Evolutionary conservation across 2,329 filamentous ascomycete genomes (phyloP).

Genomic region (Zymoseptoria crescenta): DNA sequence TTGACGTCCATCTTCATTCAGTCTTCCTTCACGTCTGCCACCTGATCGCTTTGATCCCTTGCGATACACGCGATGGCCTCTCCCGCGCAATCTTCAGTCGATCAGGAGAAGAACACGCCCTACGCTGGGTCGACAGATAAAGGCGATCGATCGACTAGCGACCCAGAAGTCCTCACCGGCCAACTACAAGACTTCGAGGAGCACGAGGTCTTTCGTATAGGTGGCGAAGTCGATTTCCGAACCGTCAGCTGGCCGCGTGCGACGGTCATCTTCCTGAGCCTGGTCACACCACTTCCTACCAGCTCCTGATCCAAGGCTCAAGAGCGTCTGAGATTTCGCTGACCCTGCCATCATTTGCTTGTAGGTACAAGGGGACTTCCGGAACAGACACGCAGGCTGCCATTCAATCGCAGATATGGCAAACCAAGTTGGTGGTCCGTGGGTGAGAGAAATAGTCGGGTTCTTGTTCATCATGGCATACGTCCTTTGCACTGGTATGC

Average conservation of each 20-base stretch:
- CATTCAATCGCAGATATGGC: conserved; percentile 54
- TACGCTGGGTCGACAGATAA: background rate
- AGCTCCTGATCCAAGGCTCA: too few relatives aligned
- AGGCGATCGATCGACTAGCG: background rate
- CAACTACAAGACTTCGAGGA: conserved; percentile 27
- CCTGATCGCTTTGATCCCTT: background rate
- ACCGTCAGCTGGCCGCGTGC: conserved; percentile 48
- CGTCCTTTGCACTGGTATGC: conserved; percentile 44
- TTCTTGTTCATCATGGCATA: conserved; percentile 52
- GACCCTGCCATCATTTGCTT: too few relatives aligned
- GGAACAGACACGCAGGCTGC: conserved; percentile 44
- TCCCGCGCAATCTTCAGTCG: background rate
- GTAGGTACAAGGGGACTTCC: conserved; percentile 42
- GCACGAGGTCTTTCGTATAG: conserved; percentile 45
- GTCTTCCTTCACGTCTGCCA: background rate
- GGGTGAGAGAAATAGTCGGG: conserved; percentile 48
- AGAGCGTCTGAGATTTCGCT: too few relatives aligned
- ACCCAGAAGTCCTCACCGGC: conserved; percentile 19
- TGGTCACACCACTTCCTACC: too few relatives aligned
- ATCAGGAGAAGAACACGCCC: background rate
- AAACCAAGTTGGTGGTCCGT: conserved; percentile 45
- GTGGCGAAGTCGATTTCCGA: conserved; percentile 45
- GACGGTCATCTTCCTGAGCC: conserved; percentile 42
- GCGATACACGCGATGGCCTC: background rate
- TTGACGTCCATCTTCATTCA: background rate